Percentiles rank a stretch among this genome's conserved stretches.
Evolutionary conservation across 768 basidiomycete species (phyloP).

Genomic region (Exidia glandulosa): DNA sequence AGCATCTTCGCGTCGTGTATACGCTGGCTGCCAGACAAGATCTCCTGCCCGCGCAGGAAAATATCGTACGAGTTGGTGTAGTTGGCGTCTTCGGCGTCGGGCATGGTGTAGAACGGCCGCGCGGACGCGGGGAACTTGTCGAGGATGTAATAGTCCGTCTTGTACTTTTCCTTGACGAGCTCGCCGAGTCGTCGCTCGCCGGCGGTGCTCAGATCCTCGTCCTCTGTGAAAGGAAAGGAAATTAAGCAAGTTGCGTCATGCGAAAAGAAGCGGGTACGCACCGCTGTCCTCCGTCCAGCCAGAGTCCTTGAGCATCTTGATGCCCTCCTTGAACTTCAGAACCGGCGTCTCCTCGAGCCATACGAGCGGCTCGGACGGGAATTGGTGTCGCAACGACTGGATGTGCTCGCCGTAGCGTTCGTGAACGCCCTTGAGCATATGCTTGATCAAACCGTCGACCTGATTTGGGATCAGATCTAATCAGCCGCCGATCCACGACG

Average conservation of each 20-base stretch:
- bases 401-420: conserved; percentile 18
- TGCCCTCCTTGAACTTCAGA: conserved; percentile 38
- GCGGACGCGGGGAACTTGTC: conserved; percentile 43
- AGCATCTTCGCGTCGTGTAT: conserved; percentile 35
- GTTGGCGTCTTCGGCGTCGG: conserved; percentile 30
- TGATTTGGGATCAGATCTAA: not conserved
- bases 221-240: conserved; percentile 22
- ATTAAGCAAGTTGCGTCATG: not conserved
- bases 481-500: too few species aligned
- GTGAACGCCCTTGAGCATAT: not conserved
- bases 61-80: conserved; percentile 46
- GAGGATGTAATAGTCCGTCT: conserved; percentile 45
- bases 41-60: conserved; percentile 47
- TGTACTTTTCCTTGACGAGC: conserved; percentile 39
- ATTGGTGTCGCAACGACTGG: conserved; percentile 34
- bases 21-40: conserved; percentile 42
- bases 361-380: conserved; percentile 43
- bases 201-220: conserved; percentile 41
- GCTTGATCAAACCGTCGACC: not conserved
- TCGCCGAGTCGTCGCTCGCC: conserved; percentile 37
- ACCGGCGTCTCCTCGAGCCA: conserved; percentile 45
- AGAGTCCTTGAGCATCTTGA: conserved; percentile 39
- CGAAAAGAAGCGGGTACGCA: conserved; percentile 11
- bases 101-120: conserved; percentile 49
- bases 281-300: conserved; percentile 28